Conservation (phyloP, 192 early-diverging fungal species). For the Phycomyces blakesleeanus region DNA sequence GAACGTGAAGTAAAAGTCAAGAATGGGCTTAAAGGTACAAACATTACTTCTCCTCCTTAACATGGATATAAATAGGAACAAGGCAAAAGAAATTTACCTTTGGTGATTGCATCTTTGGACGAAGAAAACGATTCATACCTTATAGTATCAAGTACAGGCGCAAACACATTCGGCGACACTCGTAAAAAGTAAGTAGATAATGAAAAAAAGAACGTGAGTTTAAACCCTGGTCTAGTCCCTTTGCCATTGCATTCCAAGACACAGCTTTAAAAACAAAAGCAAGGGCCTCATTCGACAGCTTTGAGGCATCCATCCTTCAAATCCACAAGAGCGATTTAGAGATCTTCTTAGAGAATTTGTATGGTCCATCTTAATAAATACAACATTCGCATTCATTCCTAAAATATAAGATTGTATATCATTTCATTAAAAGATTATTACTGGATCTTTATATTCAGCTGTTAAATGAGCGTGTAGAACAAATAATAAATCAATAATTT, state of each 20-base stretch:
- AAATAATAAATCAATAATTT: too few species aligned
- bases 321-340: conserved; percentile 70
- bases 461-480: too few species aligned
- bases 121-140: conserved; percentile 58
- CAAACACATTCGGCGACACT: conserved; percentile 45
- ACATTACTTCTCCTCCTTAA: too few species aligned
- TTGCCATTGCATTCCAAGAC: conserved; percentile 80
- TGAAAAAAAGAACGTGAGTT: not conserved
- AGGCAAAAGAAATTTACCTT: conserved; percentile 62
- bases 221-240: conserved; percentile 48
- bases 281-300: conserved; percentile 66
- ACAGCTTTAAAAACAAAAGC: conserved; percentile 66
- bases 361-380: not conserved
- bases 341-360: conserved; percentile 53
- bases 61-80: conserved; percentile 58
- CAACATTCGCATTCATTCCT: too few species aligned
- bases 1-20: too few species aligned
- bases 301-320: conserved; percentile 81
- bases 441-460: too few species aligned
- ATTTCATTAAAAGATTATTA: too few species aligned
- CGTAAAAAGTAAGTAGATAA: conserved; percentile 41
- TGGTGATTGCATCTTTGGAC: conserved; percentile 76
- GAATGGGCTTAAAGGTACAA: too few species aligned
- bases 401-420: too few species aligned
- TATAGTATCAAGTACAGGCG: conserved; percentile 63